Evolutionary conservation across 2,329 filamentous ascomycete species (phyloP), one percentile per base, ranked within the genome.

Genomic region (Trichoderma breve): DNA sequence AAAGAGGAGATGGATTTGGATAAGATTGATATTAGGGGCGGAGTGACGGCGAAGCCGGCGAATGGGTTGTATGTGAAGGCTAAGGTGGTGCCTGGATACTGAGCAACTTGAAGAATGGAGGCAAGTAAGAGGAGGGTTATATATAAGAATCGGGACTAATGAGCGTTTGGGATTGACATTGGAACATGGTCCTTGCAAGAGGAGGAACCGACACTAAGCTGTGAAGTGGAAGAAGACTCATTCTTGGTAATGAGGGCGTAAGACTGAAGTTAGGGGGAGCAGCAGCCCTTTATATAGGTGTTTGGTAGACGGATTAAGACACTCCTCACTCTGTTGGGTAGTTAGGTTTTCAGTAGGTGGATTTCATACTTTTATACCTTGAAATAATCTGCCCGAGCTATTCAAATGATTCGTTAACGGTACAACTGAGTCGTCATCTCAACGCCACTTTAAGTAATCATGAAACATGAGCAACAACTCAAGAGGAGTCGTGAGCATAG

Each of bases 51-150:
- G 7, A 88, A 89, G 78, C 94, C 94, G 1, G 88, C 87, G 71
- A 90, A 90, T 71, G 94, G 94, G 0, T 82, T 98, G 78, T 86
- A 88, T 76, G 88, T 95, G 7, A 89, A 86, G 78, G 82, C 93
- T 61, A 93, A 84, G 77, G 83, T 89, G 64, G 77, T 94, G n/a
- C 86, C 90, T 28, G 90, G 90, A 0, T 94, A 92, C 73, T 81
- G 72, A 79, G 39, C 24, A 1, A 11, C 8, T 26, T 9, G 63
- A 34, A 36, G 30, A 11, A 55, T 8, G 8, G n/a, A 11, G 8
- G 9, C n/a, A 12, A 28, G 26, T 28, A 47, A 51, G 43, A 51
- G 43, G 3, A 24, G 43, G 43, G 2, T 24, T 51, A 12, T 24
- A 0, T 47, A 47, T n/a, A 21, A 51, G 9, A 21, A 51, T 1